Evolutionary conservation across 129 eudicot genomes (phyloP), one percentile per base, ranked within the genome.

Genomic region (Arctium lappa): DNA sequence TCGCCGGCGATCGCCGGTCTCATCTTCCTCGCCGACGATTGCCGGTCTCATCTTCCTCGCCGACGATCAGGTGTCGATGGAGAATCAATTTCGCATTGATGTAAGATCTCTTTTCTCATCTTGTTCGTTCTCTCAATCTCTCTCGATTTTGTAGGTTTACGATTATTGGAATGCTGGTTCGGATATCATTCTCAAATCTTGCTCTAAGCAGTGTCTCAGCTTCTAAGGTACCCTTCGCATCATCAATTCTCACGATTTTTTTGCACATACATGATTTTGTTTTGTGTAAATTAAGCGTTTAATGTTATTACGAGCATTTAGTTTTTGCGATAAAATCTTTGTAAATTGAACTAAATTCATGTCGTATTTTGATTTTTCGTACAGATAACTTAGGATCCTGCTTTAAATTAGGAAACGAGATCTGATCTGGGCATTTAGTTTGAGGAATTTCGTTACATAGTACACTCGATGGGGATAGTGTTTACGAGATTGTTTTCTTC

Each of bases 401-500:
- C 82, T 75, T 30, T 73, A 63, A 30, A 73, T 50, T 7, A n/a
- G 83, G 18, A 48, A 8, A 6, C 27, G 27, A 22, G 87, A 85
- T 84, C 90, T 82, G 95, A 91, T 87, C 89, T 87, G 76, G 11
- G 66, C 34, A 70, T 72, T 73, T 31, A 71, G 44, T 53, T 72
- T 69, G 76, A 29, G n/a, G 78, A 48, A 73, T 42, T 18, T 31
- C 30, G 27, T n/a, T 69, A 8, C 66, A 82, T 30, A 60, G 50
- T 75, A 65, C 33, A 82, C 42, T 84, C 81, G 72, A 96, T 96
- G 99, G 99, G 99, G 62, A 80, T 96, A 62, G 93, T 89, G 84
- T 96, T 96, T 75, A 87, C 97, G 18, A 81, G 88, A 72, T 80
- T 96, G 82, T 96, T 96, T 83, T 88, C 99, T 15, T 96, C 99